phyloP scores from a whole-genome alignment of 2,329 filamentous ascomycete species.

The Phialocephala subalpina region DNA sequence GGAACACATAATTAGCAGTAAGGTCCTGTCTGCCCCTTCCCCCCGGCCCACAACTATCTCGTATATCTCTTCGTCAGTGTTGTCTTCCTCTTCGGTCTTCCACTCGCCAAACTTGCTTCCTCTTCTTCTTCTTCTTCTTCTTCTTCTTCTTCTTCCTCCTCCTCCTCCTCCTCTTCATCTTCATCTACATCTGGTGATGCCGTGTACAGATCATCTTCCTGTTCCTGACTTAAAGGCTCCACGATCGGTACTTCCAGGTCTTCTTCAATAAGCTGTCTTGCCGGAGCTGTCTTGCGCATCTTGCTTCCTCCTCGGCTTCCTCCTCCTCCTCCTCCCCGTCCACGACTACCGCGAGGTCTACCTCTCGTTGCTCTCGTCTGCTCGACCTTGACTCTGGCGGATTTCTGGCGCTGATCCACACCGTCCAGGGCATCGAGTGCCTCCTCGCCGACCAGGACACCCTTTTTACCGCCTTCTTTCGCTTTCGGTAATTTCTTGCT shows the following conservation, averaged over 20 bases:
- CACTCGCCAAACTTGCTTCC: not conserved
- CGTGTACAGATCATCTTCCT: slow-evolving; percentile 9
- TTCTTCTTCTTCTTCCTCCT: not conserved
- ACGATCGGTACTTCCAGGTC: not conserved
- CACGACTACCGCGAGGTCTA: not conserved
- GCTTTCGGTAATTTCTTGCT: slow-evolving; percentile 53
- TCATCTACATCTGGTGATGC: slow-evolving; percentile 7
- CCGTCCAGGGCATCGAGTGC: slow-evolving; percentile 37
- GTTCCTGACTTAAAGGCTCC: not conserved
- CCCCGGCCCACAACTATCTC: not conserved
- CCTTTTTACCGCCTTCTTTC: slow-evolving; percentile 31
- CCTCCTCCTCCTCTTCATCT: slow-evolving; percentile 8
- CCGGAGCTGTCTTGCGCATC: slow-evolving; percentile 23
- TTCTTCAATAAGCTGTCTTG: not conserved
- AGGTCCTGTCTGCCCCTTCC: not conserved
- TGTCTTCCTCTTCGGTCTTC: slow-evolving; percentile 11
- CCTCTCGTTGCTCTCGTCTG: slow-evolving; percentile 18
- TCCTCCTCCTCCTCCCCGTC: slow-evolving; percentile 10
- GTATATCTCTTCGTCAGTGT: slow-evolving; percentile 12
- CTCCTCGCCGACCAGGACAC: slow-evolving; percentile 34
- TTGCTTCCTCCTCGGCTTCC: slow-evolving; percentile 12
- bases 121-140: slow-evolving; percentile 14
- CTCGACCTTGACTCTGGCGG: slow-evolving; percentile 22
- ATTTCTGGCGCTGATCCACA: slow-evolving; percentile 26
- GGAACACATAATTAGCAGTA: not conserved